Base-by-base conservation (phyloP, 2,329 filamentous ascomycete genomes). In the Huntiella savannae region DNA sequence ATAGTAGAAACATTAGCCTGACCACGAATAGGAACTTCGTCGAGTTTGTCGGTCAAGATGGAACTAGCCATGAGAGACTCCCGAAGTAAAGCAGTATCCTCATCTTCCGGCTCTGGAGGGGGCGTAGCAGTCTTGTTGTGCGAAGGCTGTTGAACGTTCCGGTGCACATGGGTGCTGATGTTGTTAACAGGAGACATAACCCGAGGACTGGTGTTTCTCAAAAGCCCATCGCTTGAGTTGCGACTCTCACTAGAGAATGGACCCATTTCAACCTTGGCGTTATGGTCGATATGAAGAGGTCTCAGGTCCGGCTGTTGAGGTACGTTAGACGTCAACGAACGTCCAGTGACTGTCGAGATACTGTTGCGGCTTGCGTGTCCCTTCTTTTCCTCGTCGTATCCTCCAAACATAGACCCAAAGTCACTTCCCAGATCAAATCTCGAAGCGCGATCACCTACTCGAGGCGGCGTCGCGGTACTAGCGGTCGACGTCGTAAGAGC, bases 391-490 rank as follows among this genome's bases (percentile, higher is more conserved):
- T 70, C 71, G 16, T 66, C 61, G 50, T 75, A 75, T 51, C 73
- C 70, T 42, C 62, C 61, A 36, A 75, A 64, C 67, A 76, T 71
- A 47, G 64, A 70, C 49, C 68, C 65, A 51, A 76, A 72, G 53
- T 76, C 72, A 40, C 71, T 67, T 12, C 73, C 73, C 41, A 77
- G 55, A 53, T 75, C 71, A 12, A 76, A 54, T 36, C 59, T 58
- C 8, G 47, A 46, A 13, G 34, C 39, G 13, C 43, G 47, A 17
- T 69, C 60, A 46, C 64, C 65, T 34, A 71, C 56, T 43, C 64
- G 66, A 4, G 67, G 68, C 10, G 66, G 69, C 1, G 69, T 73
- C 10, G 68, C 63, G 5, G 70, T 73, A 53, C 66, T 70, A 10
- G 64, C 59, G 6, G 72, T 73, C 4, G 71, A 75, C 12, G 64